Evolutionary conservation across 176 grass and related monocot genomes (phyloP).

Genomic region (Carex parvula): DNA sequence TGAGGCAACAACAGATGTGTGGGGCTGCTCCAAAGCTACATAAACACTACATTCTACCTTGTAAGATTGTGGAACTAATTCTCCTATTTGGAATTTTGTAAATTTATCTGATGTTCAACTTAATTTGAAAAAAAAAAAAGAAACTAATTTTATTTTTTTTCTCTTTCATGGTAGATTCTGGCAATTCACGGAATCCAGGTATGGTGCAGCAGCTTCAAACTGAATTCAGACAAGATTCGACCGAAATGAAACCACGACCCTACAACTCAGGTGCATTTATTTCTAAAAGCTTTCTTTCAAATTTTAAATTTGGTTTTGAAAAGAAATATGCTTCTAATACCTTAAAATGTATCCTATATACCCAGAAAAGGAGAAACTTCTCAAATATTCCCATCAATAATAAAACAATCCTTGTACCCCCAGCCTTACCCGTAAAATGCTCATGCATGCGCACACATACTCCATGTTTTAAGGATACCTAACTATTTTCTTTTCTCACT

Average conservation of each 20-base stretch:
- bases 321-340: neutral
- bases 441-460: neutral
- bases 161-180: constrained; percentile 37
- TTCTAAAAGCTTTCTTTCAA: constrained; percentile 11
- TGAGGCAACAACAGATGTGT: constrained; percentile 69
- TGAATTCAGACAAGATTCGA: constrained; percentile 39
- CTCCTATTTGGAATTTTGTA: constrained; percentile 9
- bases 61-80: constrained; percentile 35
- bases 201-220: constrained; percentile 45
- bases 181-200: constrained; percentile 43
- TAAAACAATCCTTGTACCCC: neutral
- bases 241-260: constrained; percentile 38
- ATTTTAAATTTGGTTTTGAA: constrained; percentile 16
- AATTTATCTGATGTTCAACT: neutral
- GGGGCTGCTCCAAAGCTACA: constrained; percentile 50
- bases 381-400: neutral
- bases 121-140: neutral
- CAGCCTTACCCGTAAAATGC: neutral
- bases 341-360: neutral
- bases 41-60: constrained; percentile 86
- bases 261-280: constrained; percentile 59
- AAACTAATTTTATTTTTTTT: constrained; percentile 16
- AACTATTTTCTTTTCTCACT: neutral
- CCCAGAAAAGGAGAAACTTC: neutral
- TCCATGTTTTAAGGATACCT: neutral